These are phyloP conservation scores for Carex cristatella DNA, from an alignment of 176 grass and related monocot species.

Conservation along the genomic window DNA sequence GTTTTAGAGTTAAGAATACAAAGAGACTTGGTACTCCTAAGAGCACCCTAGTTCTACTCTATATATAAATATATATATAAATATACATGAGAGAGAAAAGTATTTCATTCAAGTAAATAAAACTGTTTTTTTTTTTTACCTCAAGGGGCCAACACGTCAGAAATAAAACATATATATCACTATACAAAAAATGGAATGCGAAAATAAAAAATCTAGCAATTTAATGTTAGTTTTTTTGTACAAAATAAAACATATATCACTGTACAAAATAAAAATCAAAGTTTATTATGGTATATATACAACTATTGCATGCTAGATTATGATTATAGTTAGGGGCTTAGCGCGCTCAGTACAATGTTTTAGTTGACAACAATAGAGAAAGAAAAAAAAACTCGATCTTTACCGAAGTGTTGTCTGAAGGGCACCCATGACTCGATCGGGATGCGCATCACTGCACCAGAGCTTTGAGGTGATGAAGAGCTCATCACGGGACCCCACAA, in stretches of 20 bases:
- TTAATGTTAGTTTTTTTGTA: neutral
- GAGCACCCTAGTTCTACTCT: too few species aligned
- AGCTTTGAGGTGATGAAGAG: constrained; percentile 44
- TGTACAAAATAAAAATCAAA: neutral
- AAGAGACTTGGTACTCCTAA: too few species aligned
- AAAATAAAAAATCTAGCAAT: neutral
- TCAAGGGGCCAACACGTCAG: neutral
- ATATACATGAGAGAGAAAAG: neutral
- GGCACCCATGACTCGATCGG: constrained; percentile 11
- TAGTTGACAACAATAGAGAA: too few species aligned
- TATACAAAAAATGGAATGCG: too few species aligned
- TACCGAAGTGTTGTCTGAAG: constrained; percentile 24
- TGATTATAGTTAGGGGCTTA: too few species aligned
- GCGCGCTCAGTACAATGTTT: too few species aligned
- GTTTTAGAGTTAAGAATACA: too few species aligned
- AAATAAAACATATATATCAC: neutral
- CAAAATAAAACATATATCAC: neutral
- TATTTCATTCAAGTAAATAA: neutral
- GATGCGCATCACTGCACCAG: constrained; percentile 24
- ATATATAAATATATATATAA: too few species aligned
- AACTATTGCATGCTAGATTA: too few species aligned
- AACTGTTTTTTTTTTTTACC: too few species aligned
- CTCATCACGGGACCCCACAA: constrained; percentile 17
- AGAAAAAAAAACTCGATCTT: neutral
- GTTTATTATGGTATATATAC: neutral